Evolutionary conservation across 768 basidiomycete genomes (phyloP), one percentile per base, ranked within the genome.

Genomic region (Chalciporus pseudorubinellus): DNA sequence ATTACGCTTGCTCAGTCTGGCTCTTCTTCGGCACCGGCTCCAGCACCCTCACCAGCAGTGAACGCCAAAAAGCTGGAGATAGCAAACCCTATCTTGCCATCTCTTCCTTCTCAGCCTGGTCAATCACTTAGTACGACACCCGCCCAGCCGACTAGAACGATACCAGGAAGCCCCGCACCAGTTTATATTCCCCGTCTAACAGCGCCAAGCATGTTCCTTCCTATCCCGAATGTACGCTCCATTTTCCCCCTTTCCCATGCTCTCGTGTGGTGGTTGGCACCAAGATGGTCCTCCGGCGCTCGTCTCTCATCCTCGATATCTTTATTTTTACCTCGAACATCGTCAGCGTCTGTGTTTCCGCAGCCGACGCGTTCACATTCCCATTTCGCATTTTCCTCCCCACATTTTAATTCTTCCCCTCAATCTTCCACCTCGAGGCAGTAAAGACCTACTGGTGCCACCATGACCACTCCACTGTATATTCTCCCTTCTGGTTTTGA

Each of bases 181-280:
- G 61, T 88, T 19, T 84, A 82, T 65, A 72, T 89, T 22, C 87
- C 89, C 2, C 82, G 81, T 33, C 79, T 92, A 33, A 75, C 84
- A 31, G 68, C 81, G 24, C 84, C 89, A 29, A 85, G 83, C 29
- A 86, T 92, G 85, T 92, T 92, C 66, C 72, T 92, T 42, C 90
- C 90, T n/a, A 87, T 92, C 39, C 90, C 91, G 45, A 90, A 90
- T 74, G 90, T 92, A 78, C 82, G 87, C 81, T 72, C 60, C 59
- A 26, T 58, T 67, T 64, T 45, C 50, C 71, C 71, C 44, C 70
- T 80, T 55, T 79, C 77, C 41, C 73, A 73, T 67, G 69, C 74
- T 52, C 72, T 87, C 40, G 75, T 77, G 11, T 87, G 82, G 82
- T 85, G 80, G 82, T 68, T 87, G 59, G 63, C 54, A 29, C 60